A percentile compares a stretch with the other conserved stretches of the same genome.
phyloP scores from a whole-genome alignment of 352 stramenopile genomes.

The Pythium pectinolyticum region DNA sequence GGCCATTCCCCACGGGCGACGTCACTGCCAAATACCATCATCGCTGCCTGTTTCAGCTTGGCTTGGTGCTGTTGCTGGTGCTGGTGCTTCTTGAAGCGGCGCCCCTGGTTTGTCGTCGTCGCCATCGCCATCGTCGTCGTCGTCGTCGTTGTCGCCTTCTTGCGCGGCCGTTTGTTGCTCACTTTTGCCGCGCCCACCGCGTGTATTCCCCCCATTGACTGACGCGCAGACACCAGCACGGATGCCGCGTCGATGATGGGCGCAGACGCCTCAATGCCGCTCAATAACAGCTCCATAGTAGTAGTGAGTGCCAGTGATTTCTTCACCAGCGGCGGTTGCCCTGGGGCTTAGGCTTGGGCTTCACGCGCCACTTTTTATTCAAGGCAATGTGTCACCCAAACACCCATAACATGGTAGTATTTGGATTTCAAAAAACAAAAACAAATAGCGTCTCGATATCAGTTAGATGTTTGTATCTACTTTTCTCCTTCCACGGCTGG shows the following conservation, averaged over 20 bases:
- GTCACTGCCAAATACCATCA: too few relatives aligned
- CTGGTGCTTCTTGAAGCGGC: neutral
- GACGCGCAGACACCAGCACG: slow-evolving; percentile 17
- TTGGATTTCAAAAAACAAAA: too few relatives aligned
- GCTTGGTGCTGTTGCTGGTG: neutral
- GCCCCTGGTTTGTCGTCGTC: too few relatives aligned
- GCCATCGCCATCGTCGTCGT: neutral
- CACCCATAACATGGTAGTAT: slow-evolving; percentile 15
- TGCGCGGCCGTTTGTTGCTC: neutral
- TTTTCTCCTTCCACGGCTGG: too few relatives aligned
- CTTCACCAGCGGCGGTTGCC: too few relatives aligned
- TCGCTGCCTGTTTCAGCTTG: neutral
- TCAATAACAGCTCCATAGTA: slow-evolving; percentile 6
- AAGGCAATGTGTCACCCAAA: slow-evolving; percentile 16
- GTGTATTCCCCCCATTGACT: neutral
- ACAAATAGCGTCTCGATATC: neutral
- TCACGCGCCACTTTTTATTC: slow-evolving; percentile 14
- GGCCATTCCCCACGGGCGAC: neutral
- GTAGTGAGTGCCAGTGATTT: too few relatives aligned
- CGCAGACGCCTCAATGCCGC: neutral
- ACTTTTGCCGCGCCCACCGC: neutral
- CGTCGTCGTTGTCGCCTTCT: neutral
- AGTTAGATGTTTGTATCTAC: neutral
- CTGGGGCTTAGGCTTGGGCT: too few relatives aligned
- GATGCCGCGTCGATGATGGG: slow-evolving; percentile 9